Conservation (phyloP, 257 asterid species). For the Solanum peruvianum region DNA sequence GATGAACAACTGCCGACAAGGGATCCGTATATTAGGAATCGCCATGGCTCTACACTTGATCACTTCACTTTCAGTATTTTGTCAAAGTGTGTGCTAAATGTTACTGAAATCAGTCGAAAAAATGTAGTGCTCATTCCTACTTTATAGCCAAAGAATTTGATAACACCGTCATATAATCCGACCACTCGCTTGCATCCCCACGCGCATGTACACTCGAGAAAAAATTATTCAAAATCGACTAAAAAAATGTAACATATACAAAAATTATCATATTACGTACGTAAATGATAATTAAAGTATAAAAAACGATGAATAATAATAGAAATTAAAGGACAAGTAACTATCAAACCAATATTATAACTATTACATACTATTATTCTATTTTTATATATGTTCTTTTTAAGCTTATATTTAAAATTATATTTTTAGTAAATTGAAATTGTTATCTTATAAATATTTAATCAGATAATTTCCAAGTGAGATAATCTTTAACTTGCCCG, state of each 20-base stretch:
- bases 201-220: background rate
- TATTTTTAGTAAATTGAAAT: no score
- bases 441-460: no score
- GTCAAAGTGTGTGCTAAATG: background rate
- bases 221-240: background rate
- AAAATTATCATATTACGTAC: background rate
- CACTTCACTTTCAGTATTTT: background rate
- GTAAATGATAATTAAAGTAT: background rate
- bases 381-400: no score
- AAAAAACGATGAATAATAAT: no score
- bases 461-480: background rate
- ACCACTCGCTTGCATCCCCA: background rate
- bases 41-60: background rate
- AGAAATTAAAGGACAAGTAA: no score
- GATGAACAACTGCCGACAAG: conserved; percentile 56
- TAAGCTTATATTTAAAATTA: background rate
- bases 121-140: background rate
- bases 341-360: no score
- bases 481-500: background rate
- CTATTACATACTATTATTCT: background rate
- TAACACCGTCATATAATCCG: background rate
- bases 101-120: background rate
- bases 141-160: background rate
- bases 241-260: background rate
- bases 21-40: conserved; percentile 17